A percentile compares a stretch with the other conserved stretches of the same genome.
Evolutionary conservation across 1,284 basidiomycete genomes (phyloP).

Genomic region (Leccinum solheimii): DNA sequence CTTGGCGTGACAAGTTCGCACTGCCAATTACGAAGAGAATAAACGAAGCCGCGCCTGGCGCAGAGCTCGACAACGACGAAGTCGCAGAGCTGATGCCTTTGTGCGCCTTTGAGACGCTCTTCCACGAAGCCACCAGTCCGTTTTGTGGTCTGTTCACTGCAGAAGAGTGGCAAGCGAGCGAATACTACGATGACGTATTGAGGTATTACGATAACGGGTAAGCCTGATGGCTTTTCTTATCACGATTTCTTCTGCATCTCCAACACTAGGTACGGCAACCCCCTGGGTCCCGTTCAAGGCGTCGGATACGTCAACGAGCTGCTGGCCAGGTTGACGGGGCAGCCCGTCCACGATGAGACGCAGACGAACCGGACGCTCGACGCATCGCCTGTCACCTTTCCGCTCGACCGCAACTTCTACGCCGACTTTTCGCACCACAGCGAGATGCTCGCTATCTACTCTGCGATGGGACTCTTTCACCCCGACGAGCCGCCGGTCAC

Average conservation of each 20-base stretch:
- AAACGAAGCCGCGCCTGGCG: conserved; percentile 60
- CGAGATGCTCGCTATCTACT: conserved; percentile 74
- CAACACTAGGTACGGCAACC: conserved; percentile 58
- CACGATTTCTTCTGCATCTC: neutral
- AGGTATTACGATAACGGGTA: conserved; percentile 79
- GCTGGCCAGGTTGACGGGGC: neutral
- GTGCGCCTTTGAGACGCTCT: conserved; percentile 78
- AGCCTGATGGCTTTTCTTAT: neutral
- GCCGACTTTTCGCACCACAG: conserved; percentile 86
- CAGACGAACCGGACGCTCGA: conserved; percentile 83
- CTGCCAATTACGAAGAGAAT: conserved; percentile 60
- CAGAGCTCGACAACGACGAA: conserved; percentile 59
- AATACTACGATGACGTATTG: conserved; percentile 72
- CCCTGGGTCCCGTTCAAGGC: conserved; percentile 54
- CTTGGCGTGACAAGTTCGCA: conserved; percentile 59
- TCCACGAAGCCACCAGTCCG: conserved; percentile 52
- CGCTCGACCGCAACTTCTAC: conserved; percentile 64
- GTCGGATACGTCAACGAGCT: neutral
- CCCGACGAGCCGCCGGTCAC: conserved; percentile 48
- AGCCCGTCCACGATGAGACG: conserved; percentile 57
- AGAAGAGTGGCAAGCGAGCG: conserved; percentile 61
- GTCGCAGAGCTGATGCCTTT: conserved; percentile 65
- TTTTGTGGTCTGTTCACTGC: conserved; percentile 72
- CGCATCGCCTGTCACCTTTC: conserved; percentile 65
- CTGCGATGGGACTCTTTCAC: conserved; percentile 72